phyloP scores from a whole-genome alignment of 2,329 filamentous ascomycete species.

The Aspergillus arachidicola region DNA sequence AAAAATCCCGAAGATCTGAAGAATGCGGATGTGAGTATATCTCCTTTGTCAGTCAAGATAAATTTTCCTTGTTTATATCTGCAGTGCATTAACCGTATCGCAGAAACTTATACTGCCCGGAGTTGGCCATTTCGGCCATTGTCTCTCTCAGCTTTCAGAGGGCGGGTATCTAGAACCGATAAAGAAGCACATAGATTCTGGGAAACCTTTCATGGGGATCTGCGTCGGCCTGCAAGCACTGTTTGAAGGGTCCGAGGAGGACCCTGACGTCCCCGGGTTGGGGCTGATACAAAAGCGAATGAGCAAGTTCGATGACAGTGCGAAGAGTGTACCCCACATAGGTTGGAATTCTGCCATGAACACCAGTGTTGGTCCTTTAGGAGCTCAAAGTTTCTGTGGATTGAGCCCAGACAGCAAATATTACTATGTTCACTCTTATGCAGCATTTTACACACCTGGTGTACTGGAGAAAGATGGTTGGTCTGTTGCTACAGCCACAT shows the following conservation, averaged over 20 bases:
- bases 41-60: not conserved
- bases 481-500: slow-evolving; percentile 87
- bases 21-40: slow-evolving; percentile 71
- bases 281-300: slow-evolving; percentile 72
- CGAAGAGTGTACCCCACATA: slow-evolving; percentile 96
- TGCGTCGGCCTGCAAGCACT: slow-evolving; percentile 93
- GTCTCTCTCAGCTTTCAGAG: slow-evolving; percentile 77
- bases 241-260: slow-evolving; percentile 83
- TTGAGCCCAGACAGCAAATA: slow-evolving; percentile 84
- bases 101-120: slow-evolving; percentile 94
- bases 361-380: slow-evolving; percentile 43
- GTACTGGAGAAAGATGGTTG: slow-evolving; percentile 80
- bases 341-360: slow-evolving; percentile 90
- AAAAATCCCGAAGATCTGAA: slow-evolving; percentile 79
- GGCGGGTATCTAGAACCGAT: slow-evolving; percentile 86
- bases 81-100: slow-evolving; percentile 10
- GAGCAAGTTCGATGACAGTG: slow-evolving; percentile 71
- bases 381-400: slow-evolving; percentile 69
- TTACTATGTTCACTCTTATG: slow-evolving; percentile 98
- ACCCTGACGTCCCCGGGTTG: slow-evolving; percentile 70
- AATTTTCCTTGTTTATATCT: not conserved
- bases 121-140: slow-evolving; percentile 97
- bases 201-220: slow-evolving; percentile 98
- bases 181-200: slow-evolving; percentile 76
- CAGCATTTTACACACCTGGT: slow-evolving; percentile 72